A percentile compares a stretch with the other conserved stretches of the same genome.
These are phyloP conservation scores for Lactuca sativa DNA, from an alignment of 129 eudicot genomes.

Conservation along the genomic window DNA sequence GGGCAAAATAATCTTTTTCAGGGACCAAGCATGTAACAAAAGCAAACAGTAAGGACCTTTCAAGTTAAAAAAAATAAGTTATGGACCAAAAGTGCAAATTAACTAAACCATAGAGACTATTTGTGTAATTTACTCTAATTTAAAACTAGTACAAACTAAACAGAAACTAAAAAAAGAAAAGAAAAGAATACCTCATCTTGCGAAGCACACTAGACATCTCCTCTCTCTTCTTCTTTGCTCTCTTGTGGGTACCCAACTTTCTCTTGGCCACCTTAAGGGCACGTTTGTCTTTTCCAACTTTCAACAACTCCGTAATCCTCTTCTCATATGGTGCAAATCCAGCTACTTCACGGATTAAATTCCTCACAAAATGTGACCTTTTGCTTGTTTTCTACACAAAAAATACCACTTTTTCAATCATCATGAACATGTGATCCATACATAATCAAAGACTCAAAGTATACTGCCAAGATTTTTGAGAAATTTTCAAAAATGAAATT, in stretches of 20 bases:
- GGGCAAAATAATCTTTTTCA: too few species aligned
- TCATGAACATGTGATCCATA: too few species aligned
- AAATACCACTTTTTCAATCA: not conserved
- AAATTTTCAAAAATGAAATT: not conserved
- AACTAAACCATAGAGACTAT: too few species aligned
- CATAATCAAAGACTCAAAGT: too few species aligned
- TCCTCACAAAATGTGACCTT: slow-evolving; percentile 60
- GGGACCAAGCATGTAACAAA: too few species aligned
- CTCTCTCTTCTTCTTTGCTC: slow-evolving; percentile 89
- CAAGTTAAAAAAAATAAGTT: too few species aligned
- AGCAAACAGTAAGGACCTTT: too few species aligned
- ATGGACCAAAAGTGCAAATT: too few species aligned
- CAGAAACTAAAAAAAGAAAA: not conserved
- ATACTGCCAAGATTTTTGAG: too few species aligned
- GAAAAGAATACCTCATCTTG: slow-evolving; percentile 57
- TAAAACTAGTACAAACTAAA: too few species aligned
- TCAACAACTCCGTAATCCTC: slow-evolving; percentile 72
- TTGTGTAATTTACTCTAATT: too few species aligned
- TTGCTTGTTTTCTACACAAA: slow-evolving; percentile 70
- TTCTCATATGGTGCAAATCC: slow-evolving; percentile 82
- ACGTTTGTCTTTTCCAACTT: slow-evolving; percentile 80
- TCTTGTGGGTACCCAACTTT: slow-evolving; percentile 85
- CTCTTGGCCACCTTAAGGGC: slow-evolving; percentile 73
- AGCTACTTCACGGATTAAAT: slow-evolving; percentile 66
- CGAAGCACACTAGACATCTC: slow-evolving; percentile 76